These are phyloP conservation scores for Mentha longifolia DNA, from an alignment of 257 asterid species.

Conservation along the genomic window DNA sequence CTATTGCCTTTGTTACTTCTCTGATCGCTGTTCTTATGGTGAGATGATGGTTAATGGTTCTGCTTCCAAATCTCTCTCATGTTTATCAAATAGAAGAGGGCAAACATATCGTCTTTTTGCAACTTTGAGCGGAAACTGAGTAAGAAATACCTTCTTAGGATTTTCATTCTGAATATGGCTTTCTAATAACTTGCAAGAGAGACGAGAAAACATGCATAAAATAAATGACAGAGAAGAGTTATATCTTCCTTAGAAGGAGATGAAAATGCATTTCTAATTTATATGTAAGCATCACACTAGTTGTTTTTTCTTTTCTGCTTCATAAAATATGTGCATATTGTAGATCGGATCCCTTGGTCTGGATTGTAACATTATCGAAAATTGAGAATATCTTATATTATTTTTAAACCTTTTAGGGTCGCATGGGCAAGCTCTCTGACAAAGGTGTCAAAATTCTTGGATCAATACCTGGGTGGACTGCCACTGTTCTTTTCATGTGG, in stretches of 20 bases:
- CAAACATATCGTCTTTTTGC: not conserved
- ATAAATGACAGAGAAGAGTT: not conserved
- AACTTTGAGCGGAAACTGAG: not conserved
- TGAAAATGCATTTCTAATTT: conserved; percentile 7
- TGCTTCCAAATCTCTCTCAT: conserved; percentile 10
- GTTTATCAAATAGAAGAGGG: not conserved
- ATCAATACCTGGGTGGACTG: conserved; percentile 89
- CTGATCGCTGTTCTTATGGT: conserved; percentile 72
- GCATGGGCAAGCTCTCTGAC: conserved; percentile 82
- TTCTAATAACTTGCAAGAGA: not conserved
- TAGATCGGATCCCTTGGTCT: conserved; percentile 5
- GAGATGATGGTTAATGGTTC: conserved; percentile 34
- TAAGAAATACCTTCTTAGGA: not conserved
- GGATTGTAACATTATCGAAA: conserved; percentile 11
- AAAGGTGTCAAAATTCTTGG: conserved; percentile 70
- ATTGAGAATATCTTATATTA: conserved; percentile 10
- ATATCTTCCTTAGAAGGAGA: not conserved
- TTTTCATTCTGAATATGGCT: not conserved
- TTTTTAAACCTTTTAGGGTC: conserved; percentile 56
- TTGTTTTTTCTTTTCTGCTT: not conserved
- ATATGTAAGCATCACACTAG: not conserved
- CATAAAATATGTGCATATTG: conserved; percentile 15
- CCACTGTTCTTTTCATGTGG: conserved; percentile 99
- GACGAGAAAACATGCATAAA: not conserved
- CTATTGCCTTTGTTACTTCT: conserved; percentile 57